Base-by-base conservation (phyloP, 2,329 filamentous ascomycete species). In the Ilyonectria robusta region DNA sequence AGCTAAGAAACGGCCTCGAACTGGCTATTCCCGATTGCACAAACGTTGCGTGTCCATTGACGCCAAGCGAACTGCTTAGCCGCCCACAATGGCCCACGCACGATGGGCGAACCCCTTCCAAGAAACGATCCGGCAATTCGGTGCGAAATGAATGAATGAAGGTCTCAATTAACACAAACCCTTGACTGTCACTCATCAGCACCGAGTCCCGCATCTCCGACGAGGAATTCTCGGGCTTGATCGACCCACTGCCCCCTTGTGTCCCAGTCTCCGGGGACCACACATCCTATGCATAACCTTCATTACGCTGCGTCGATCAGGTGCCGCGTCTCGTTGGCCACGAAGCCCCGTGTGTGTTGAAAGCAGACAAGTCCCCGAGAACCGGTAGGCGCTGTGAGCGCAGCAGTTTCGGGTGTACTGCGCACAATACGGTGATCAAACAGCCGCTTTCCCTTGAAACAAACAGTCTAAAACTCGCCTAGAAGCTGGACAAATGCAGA, bases 391-490 rank as follows among this genome's bases (percentile, higher is more conserved):
- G 17, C 50, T 33, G 19, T 33, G 19, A 13, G 33, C 35, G 50
- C 7, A 21, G n/a, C n/a, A 13, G n/a, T 13, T 53, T 13, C 17
- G 31, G 29, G 10, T 21, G 50, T 19, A 23, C n/a, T 19, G 29
- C n/a, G n/a, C 29, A 6, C 48, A 53, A 53, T n/a, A 35, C 29
- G 50, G n/a, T 33, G 29, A 35, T 53, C 33, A 53, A 53, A 53
- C 50, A 23, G n/a, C 50, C n/a, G 50, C 9, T 42, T 42, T 42
- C 50, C 42, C 46, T 48, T 59, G 31, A 59, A 29, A 59, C 56
- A 29, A 23, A 19, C 42, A 19, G 29, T 31, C 3, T 10, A 48
- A 44, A 48, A 48, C 56, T 59, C 42, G 56, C 29, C 29, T 48
- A 21, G 11, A 37, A 26, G n/a, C 44, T 50, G n/a, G 13, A 33